Conservation (phyloP, 169 alveolate species). For the Eimeria maxima region DNA sequence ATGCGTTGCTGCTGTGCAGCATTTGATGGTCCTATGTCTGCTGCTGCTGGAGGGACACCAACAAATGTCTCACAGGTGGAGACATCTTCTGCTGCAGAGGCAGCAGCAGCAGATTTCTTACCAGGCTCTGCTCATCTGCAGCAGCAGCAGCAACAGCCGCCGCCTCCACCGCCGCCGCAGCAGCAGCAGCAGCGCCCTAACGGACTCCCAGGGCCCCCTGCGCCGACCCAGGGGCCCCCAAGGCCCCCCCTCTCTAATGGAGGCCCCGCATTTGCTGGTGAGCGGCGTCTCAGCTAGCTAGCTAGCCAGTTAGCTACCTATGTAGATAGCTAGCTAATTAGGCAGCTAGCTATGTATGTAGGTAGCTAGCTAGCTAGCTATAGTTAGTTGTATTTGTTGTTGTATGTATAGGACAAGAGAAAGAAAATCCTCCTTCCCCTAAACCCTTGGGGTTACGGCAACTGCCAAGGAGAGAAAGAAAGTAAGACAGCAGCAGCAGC, state of each 20-base stretch:
- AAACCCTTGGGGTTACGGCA: background rate
- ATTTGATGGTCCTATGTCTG: no score
- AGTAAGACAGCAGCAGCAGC: background rate
- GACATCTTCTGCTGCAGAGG: conserved; percentile 13
- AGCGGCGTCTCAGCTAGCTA: background rate
- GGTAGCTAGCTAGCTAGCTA: no score
- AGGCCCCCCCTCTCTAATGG: conserved; percentile 11
- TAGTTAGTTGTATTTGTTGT: background rate
- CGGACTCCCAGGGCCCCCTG: conserved; percentile 6
- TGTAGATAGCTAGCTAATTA: no score
- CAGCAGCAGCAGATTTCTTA: background rate
- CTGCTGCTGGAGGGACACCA: background rate
- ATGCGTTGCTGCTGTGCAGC: no score
- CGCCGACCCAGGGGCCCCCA: conserved; percentile 8
- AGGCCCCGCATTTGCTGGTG: conserved; percentile 28
- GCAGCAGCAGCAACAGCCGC: conserved; percentile 6
- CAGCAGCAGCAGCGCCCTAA: conserved; percentile 22
- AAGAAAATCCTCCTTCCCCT: conserved; percentile 27
- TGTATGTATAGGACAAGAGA: background rate
- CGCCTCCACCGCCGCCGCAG: conserved; percentile 12
- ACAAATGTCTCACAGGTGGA: conserved; percentile 29
- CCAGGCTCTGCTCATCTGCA: background rate
- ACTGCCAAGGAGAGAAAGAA: conserved; percentile 48
- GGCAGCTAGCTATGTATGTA: no score
- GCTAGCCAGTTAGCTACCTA: no score